phyloP scores from a whole-genome alignment of 768 basidiomycete genomes.

The Boletus rubescentipes region DNA sequence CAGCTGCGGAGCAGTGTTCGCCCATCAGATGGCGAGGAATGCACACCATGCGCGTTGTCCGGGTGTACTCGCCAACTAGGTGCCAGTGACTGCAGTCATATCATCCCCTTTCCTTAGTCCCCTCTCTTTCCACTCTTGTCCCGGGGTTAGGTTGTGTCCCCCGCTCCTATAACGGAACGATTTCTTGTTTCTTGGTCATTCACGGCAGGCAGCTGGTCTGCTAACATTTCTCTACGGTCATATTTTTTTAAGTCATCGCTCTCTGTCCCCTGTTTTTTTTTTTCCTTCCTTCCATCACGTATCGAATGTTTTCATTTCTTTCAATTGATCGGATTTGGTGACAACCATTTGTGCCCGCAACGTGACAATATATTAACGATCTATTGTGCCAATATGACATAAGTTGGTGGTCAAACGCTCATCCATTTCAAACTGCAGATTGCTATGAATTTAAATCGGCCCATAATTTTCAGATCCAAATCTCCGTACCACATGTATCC shows the following conservation, averaged over 20 bases:
- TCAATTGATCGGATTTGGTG: conserved; percentile 4
- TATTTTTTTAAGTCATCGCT: background rate
- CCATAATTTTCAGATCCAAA: conserved; percentile 2
- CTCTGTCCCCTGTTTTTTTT: background rate
- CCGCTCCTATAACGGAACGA: background rate
- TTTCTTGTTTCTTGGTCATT: background rate
- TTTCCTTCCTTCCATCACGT: background rate
- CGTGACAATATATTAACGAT: conserved; percentile 3
- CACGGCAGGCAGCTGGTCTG: conserved; percentile 9
- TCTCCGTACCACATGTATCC: conserved; percentile 7
- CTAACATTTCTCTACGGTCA: background rate
- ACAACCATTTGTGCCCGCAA: background rate
- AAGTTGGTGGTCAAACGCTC: background rate
- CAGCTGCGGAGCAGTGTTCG: conserved; percentile 22
- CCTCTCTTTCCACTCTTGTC: background rate
- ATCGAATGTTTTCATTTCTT: background rate
- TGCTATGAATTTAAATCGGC: background rate
- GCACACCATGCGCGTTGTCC: conserved; percentile 16
- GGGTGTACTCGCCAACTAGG: background rate
- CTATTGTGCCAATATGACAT: background rate
- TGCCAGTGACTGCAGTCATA: background rate
- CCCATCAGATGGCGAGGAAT: conserved; percentile 16
- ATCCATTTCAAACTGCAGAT: conserved; percentile 4
- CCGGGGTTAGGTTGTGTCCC: background rate
- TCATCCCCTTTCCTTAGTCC: background rate